Evolutionary conservation across 768 basidiomycete species (phyloP), one percentile per base, ranked within the genome.

Genomic region (Ramaria rubella): DNA sequence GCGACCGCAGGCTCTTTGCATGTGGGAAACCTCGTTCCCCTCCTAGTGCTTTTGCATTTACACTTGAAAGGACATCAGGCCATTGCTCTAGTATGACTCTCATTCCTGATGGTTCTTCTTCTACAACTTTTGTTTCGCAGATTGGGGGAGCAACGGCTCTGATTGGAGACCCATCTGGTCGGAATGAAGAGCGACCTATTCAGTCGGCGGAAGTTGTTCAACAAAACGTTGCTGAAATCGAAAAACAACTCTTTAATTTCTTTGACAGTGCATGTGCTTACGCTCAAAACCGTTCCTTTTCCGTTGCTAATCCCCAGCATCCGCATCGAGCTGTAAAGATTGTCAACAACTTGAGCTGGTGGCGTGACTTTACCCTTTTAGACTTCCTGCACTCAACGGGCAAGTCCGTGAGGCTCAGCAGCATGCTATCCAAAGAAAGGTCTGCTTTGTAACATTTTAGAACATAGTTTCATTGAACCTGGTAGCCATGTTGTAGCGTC

Each of bases 131-230:
- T 24, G 17, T 30, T 26, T 24, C 21, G 14, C 29, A 98, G 95
- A 88, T 97, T 67, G 95, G 96, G 30, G 94, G 93, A 1, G 94
- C 93, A 8, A 98, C 95, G 0, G 96, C 93, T 8, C 83, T 87
- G n/a, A 86, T 99, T 44, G 96, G 96, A 5, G 96, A 99, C 67
- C 96, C 96, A 7, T 95, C 94, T 4, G 95, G 96, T 1, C 80
- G 94, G 33, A 77, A 79, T 4, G 81, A 81, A 0, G 95, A 96
- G 70, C 83, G 96, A 21, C 79, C 83, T 53, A 76, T 82, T 3
- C 80, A 92, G 4, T 76, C 84, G 33, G 68, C 70, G 12, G 69
- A 77, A 9, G 76, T 81, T 50, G 80, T 94, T 3, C 75, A 81
- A 36, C 60, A 72, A 51, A 97, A 98, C 63, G 83, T 87, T 42